phyloP scores from a whole-genome alignment of 768 basidiomycete genomes.

The Cystobasidium ongulense region DNA sequence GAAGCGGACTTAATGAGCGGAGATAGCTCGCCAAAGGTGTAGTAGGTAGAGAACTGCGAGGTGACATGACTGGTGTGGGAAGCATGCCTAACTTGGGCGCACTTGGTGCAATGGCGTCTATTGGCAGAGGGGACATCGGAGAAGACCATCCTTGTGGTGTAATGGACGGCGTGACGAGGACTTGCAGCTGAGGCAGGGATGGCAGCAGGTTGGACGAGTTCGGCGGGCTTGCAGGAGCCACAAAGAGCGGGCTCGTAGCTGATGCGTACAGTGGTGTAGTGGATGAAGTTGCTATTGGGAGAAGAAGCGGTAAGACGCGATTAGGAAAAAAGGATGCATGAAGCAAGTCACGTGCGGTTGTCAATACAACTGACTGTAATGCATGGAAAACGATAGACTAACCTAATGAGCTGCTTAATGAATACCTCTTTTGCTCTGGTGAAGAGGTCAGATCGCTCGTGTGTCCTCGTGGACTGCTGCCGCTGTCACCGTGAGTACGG shows the following conservation, averaged over 20 bases:
- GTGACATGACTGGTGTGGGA: not conserved
- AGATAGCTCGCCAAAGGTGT: not conserved
- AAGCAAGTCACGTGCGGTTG: not conserved
- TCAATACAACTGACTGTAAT: too few relatives aligned
- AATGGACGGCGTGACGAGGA: not conserved
- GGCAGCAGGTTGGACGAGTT: not conserved
- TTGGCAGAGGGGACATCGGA: not conserved
- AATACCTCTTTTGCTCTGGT: not conserved
- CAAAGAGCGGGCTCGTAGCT: not conserved
- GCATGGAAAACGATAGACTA: not conserved
- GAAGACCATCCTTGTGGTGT: not conserved
- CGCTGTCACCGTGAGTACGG: not conserved
- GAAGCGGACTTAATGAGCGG: not conserved
- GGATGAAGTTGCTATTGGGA: not conserved
- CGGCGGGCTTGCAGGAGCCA: not conserved
- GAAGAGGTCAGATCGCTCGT: not conserved
- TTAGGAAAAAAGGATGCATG: not conserved
- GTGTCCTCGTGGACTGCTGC: not conserved
- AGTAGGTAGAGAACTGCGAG: not conserved
- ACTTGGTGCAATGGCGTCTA: not conserved
- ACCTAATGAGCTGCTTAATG: not conserved
- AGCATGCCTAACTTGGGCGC: not conserved
- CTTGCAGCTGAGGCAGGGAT: not conserved
- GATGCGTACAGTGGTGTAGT: not conserved
- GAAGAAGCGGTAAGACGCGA: not conserved